Evolutionary conservation across 306 rosid species (phyloP), one percentile per base, ranked within the genome.

Genomic region (Medicago ruthenica): DNA sequence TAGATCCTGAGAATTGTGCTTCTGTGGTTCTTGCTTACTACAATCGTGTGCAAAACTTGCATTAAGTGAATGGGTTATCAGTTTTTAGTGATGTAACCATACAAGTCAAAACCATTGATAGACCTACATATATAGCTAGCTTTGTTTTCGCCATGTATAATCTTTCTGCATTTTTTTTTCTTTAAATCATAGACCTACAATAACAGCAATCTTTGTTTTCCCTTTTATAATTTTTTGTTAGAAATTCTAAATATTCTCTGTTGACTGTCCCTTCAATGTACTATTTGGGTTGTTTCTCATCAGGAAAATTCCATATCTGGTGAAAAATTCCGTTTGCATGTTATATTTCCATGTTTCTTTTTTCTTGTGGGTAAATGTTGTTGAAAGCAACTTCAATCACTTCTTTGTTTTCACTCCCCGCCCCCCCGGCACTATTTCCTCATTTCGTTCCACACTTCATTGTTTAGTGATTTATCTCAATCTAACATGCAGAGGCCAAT

Each of bases 401-500:
- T 9, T 22, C 18, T 62, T 44, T 72, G 40, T 71, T 75, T 41
- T 37, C 72, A 22, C 39, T 50, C 18, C 51, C 50, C 12, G 67
- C 55, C 57, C 44, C 39, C 20, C 71, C 7, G 37, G 77, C n/a
- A 69, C 50, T 37, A 42, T 64, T 76, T 50, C 27, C 4, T 39
- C 70, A n/a, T n/a, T 70, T 75, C 71, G 55, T 76, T 50, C 48
- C 14, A 47, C 65, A 22, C n/a, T 64, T 21, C 22, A 21, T 21
- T 21, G 14, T 34, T 50, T 45, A 60, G 74, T 82, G 37, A 63
- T 75, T 44, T 77, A 40, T 65, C 84, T 80, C 73, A 78, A 70
- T 75, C 51, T 77, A 42, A 71, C 73, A 67, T 87, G 82, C 97
- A 96, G 99, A 96, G 76, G 86, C 91, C 67, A 96, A 96, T 69